Base-by-base conservation (phyloP, 495 filamentous ascomycete genomes). In the Talaromyces nanjingensis region DNA sequence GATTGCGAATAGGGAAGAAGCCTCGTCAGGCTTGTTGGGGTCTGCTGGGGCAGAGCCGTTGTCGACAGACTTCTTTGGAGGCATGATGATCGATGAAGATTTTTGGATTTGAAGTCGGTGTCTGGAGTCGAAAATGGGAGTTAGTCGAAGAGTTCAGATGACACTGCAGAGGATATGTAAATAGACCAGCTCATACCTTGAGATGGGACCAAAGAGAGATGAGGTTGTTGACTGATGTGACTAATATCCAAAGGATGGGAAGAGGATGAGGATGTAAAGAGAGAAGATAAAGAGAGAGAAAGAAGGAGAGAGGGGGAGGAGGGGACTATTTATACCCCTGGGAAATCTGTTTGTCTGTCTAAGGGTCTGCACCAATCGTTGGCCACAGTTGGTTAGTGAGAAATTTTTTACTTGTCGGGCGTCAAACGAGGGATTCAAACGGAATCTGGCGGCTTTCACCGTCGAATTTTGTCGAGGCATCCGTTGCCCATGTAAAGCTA, bases 271-370 rank as follows among this genome's bases (percentile, higher is more conserved):
- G 4, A 27, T 31, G 22, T 16, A 8, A 52, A 53, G 22, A 53
- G n/a, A 37, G 52, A 53, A 53, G 22, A 37, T 52, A 14, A 20
- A 53, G 59, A 53, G 16, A 37, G 27, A 62, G 34, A 45, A 52
- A 24, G 9, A 52, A 16, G 8, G 27, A 4, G 22, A 45, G 58
- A 60, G 6, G 58, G 33, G 25, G 56, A 59, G 29, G 27, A 25
- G 20, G 52, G 34, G 31, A 65, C 56, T 53, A 55, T 24, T 47
- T 22, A 69, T 31, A 63, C 27, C 24, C 37, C 14, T n/a, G 53
- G 3, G 20, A 12, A 6, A 49, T 20, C n/a, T 49, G 45, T 49
- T 20, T 49, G 9, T 49, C 37, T 42, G 37, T 42, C 37, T 42
- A 3, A 37, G 33, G 8, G 39, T 45, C n/a, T 45, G 39, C 39